Percentiles rank a stretch among this genome's conserved stretches.
phyloP scores from a whole-genome alignment of 2,329 filamentous ascomycete species.

The Fusarium xylarioides region DNA sequence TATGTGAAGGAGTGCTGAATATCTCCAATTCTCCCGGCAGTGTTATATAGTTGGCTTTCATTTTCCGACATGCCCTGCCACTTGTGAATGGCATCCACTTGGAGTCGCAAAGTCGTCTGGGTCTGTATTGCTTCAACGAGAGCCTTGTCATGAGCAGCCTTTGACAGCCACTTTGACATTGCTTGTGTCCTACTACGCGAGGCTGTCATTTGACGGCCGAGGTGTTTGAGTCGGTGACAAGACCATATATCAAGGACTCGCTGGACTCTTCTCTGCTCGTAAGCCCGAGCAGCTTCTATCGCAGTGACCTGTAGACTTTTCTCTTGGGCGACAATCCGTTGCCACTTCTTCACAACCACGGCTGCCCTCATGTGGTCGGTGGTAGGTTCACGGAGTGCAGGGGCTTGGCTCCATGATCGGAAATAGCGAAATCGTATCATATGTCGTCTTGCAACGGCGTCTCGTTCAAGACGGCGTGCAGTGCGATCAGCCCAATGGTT shows the following conservation, averaged over 20 bases:
- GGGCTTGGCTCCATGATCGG: constrained; percentile 48
- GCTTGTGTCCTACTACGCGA: constrained; percentile 28
- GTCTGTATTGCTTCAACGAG: constrained; percentile 29
- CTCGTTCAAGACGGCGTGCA: constrained; percentile 71
- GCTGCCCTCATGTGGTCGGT: constrained; percentile 44
- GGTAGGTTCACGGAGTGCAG: constrained; percentile 43
- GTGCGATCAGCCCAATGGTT: constrained; percentile 71
- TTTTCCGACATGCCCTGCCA: constrained; percentile 34
- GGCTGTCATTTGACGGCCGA: constrained; percentile 31
- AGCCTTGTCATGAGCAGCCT: constrained; percentile 17
- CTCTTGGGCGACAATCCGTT: constrained; percentile 43
- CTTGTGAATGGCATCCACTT: constrained; percentile 27
- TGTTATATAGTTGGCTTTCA: neutral
- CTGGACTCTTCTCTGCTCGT: constrained; percentile 33
- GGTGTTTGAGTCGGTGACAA: constrained; percentile 37
- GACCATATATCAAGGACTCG: constrained; percentile 43
- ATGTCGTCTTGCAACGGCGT: constrained; percentile 73
- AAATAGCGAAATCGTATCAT: constrained; percentile 67
- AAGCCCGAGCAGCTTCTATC: constrained; percentile 30
- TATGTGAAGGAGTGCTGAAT: constrained; percentile 35
- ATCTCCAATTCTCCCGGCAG: constrained; percentile 31
- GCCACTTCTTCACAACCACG: constrained; percentile 48
- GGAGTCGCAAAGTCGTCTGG: constrained; percentile 22
- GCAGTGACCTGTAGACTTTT: constrained; percentile 42
- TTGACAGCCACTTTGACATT: constrained; percentile 37